These are phyloP conservation scores for Candida freyschussii DNA, from an alignment of 1,139 yeast genomes.

Conservation along the genomic window DNA sequence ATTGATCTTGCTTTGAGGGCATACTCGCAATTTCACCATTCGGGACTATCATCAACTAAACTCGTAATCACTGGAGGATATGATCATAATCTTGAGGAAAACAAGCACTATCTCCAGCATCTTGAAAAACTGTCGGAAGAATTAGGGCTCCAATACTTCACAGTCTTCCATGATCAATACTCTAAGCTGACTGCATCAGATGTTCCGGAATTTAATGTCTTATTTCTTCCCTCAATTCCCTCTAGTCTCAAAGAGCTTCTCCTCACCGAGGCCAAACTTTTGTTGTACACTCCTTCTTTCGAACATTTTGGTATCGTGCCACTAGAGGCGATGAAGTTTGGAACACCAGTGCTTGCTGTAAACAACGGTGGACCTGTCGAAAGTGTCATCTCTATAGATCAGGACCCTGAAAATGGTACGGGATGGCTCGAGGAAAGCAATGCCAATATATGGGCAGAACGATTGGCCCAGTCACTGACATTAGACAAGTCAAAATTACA, in stretches of 20 bases:
- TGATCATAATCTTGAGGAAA: constrained; percentile 71
- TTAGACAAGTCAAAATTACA: constrained; percentile 37
- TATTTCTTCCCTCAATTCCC: constrained; percentile 78
- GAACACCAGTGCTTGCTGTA: constrained; percentile 81
- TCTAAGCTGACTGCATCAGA: constrained; percentile 31
- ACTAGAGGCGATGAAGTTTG: constrained; percentile 82
- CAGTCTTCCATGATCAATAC: constrained; percentile 40
- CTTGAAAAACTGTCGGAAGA: constrained; percentile 46
- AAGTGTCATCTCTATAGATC: constrained; percentile 50
- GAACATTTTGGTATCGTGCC: constrained; percentile 99
- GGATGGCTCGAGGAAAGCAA: constrained; percentile 69
- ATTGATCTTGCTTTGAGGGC: constrained; percentile 72
- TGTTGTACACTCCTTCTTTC: constrained; percentile 82
- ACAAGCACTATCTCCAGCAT: constrained; percentile 65
- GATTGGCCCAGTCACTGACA: constrained; percentile 41
- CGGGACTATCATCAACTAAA: constrained; percentile 29
- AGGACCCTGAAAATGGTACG: constrained; percentile 48
- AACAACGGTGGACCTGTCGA: constrained; percentile 93
- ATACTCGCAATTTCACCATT: constrained; percentile 37
- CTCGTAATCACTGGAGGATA: constrained; percentile 90
- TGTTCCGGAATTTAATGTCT: constrained; percentile 37
- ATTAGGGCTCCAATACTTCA: constrained; percentile 41
- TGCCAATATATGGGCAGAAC: constrained; percentile 57
- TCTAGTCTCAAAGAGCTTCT: constrained; percentile 62
- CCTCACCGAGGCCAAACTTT: constrained; percentile 49